Base-by-base conservation (phyloP, 2,329 filamentous ascomycete species). In the Elsinoe fawcettii region DNA sequence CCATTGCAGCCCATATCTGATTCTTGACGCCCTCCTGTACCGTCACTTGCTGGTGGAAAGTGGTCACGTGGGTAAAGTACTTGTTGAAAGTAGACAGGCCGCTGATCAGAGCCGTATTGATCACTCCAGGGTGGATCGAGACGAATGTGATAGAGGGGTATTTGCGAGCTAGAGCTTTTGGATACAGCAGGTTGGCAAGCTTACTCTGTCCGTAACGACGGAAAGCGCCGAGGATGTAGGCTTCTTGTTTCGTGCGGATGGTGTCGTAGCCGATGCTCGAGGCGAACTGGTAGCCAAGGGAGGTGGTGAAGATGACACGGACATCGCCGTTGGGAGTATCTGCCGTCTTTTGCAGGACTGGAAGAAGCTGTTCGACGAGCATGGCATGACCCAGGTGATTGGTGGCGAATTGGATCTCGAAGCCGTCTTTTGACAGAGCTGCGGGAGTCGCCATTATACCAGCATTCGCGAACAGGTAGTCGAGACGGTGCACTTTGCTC, bases 331-430 rank as follows among this genome's bases (percentile, higher is more conserved):
- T 65, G 0, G 67, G 66, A 12, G 66, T 11, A 51, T 68, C 59
- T 2, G 74, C 72, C 0, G 77, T 77, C 11, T 66, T 57, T 3
- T 70, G 65, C 53, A 79, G 62, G 5, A 61, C 44, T 1, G 64
- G 65, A 3, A 67, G 59, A 6, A 71, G 61, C 1, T 65, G 60
- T 27, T 72, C 72, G 5, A 69, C 74, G 4, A 78, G 63, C 1
- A 77, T 67, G 5, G 75, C 74, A 59, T 77, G 77, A n/a, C 75
- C 77, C 58, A 79, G 66, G 65, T 78, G 73, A 61, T 79, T 79
- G 6, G 73, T 77, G 22, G 74, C 77, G 57, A 78, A 75, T 55
- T 78, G 75, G 32, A 74, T 69, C 63, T 80, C 76, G 60, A 75
- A 78, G 34, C 75, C 76, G 37, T 79, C 75, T n/a, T 69, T 66